These are phyloP conservation scores for Ophiognomonia clavigignenti-juglandacearum DNA, from an alignment of 2,329 filamentous ascomycete species.

Conservation along the genomic window DNA sequence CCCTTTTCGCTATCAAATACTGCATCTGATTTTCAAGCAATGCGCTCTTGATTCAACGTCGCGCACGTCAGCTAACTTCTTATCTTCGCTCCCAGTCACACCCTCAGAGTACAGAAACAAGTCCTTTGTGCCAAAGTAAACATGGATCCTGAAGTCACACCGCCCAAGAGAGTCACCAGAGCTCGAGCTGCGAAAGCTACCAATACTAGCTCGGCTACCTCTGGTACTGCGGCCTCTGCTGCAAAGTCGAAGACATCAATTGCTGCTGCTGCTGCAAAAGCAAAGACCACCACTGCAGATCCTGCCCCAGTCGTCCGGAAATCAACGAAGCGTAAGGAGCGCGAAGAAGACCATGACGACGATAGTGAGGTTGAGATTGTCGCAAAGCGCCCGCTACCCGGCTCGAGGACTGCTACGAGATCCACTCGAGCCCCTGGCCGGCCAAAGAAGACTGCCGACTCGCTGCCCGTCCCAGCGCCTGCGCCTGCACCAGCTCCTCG, in stretches of 20 bases:
- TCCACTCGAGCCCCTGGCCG: slow-evolving; percentile 42
- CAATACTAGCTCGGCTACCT: slow-evolving; percentile 18
- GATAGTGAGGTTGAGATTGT: slow-evolving; percentile 36
- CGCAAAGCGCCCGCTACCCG: slow-evolving; percentile 22
- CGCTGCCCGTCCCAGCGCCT: slow-evolving; percentile 18
- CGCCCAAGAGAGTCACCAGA: slow-evolving; percentile 25
- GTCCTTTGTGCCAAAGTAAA: neutral
- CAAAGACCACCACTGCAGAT: slow-evolving; percentile 31
- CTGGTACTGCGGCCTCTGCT: slow-evolving; percentile 8
- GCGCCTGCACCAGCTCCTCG: slow-evolving; percentile 17
- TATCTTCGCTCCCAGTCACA: neutral
- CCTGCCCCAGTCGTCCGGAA: slow-evolving; percentile 23
- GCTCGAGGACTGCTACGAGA: slow-evolving; percentile 28
- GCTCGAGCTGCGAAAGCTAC: slow-evolving; percentile 40
- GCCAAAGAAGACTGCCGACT: slow-evolving; percentile 33
- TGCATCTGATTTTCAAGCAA: slow-evolving; percentile 1
- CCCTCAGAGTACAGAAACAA: neutral
- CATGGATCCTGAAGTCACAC: slow-evolving; percentile 22
- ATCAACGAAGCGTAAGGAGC: slow-evolving; percentile 47
- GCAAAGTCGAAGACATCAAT: slow-evolving; percentile 32
- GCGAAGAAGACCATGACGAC: slow-evolving; percentile 47
- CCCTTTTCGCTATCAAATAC: neutral
- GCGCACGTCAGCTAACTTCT: slow-evolving; percentile 3
- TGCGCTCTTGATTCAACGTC: slow-evolving; percentile 3
- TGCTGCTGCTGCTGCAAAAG: slow-evolving; percentile 35